phyloP scores from a whole-genome alignment of 2,329 filamentous ascomycete species.

The Acephala macrosclerotiorum region DNA sequence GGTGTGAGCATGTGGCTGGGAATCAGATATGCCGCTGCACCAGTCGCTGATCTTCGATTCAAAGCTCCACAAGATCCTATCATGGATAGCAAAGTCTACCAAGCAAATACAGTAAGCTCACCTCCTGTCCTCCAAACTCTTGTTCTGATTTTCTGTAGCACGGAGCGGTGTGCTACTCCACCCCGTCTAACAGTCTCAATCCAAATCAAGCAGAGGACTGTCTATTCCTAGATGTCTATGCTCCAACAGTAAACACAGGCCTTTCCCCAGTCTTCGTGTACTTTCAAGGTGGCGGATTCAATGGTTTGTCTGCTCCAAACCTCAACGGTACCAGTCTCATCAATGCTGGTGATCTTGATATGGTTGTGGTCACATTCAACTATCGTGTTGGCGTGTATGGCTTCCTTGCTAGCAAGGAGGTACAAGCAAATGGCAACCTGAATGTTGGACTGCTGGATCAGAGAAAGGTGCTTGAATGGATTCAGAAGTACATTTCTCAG shows the following conservation, averaged over 20 bases:
- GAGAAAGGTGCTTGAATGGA: constrained; percentile 73
- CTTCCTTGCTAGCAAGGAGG: constrained; percentile 68
- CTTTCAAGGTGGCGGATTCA: constrained; percentile 69
- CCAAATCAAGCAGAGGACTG: constrained; percentile 67
- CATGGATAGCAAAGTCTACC: constrained; percentile 30
- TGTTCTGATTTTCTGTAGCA: constrained; percentile 32
- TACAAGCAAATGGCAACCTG: constrained; percentile 56
- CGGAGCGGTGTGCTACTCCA: constrained; percentile 36
- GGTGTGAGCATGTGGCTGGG: constrained; percentile 77
- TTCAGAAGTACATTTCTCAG: constrained; percentile 66
- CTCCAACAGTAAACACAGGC: constrained; percentile 59
- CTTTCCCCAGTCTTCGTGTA: constrained; percentile 65
- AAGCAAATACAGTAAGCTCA: constrained; percentile 39
- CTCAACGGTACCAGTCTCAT: constrained; percentile 69
- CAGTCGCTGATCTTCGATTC: constrained; percentile 71
- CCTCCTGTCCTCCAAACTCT: neutral
- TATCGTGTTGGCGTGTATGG: constrained; percentile 80
- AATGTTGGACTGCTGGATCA: constrained; percentile 79
- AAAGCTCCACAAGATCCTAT: constrained; percentile 69
- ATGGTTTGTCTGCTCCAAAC: constrained; percentile 55
- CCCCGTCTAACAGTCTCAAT: constrained; percentile 35
- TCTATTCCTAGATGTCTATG: constrained; percentile 71
- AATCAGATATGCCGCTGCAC: constrained; percentile 76
- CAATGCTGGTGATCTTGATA: constrained; percentile 61
- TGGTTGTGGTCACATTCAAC: constrained; percentile 77